These are phyloP conservation scores for Geotrichum phurueaensis DNA, from an alignment of 1,139 yeast species.

Conservation along the genomic window DNA sequence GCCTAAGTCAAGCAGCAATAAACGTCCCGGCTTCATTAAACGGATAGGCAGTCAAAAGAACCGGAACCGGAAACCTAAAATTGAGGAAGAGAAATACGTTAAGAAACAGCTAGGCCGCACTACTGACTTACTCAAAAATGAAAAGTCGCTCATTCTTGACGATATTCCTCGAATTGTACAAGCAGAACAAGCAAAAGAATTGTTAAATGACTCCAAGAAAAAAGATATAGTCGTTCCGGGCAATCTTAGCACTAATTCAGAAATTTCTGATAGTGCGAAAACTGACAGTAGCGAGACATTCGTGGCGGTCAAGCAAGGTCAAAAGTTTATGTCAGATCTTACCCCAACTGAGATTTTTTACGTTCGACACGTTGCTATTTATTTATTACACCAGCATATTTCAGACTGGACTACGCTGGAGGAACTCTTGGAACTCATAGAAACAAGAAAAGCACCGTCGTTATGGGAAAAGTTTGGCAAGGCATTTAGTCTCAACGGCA, in stretches of 20 bases:
- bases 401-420: constrained; percentile 42
- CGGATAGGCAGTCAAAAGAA: constrained; percentile 13
- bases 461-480: constrained; percentile 70
- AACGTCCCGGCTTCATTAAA: constrained; percentile 14
- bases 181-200: constrained; percentile 92
- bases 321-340: constrained; percentile 63
- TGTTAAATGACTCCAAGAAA: constrained; percentile 26
- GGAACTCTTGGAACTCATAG: constrained; percentile 51
- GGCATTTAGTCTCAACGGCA: constrained; percentile 37
- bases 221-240: neutral
- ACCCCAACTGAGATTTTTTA: constrained; percentile 53
- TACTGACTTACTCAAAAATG: constrained; percentile 67
- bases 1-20: neutral
- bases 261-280: constrained; percentile 25
- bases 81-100: constrained; percentile 41
- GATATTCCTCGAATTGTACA: constrained; percentile 97
- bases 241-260: constrained; percentile 13
- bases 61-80: constrained; percentile 26
- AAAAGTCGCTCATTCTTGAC: constrained; percentile 82
- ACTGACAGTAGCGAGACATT: neutral
- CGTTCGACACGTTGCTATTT: constrained; percentile 62
- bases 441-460: constrained; percentile 45
- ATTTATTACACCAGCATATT: constrained; percentile 46
- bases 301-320: neutral
- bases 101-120: constrained; percentile 42